These are phyloP conservation scores for Ampelocalamus luodianensis DNA, from an alignment of 176 grass and related monocot species.

Conservation along the genomic window DNA sequence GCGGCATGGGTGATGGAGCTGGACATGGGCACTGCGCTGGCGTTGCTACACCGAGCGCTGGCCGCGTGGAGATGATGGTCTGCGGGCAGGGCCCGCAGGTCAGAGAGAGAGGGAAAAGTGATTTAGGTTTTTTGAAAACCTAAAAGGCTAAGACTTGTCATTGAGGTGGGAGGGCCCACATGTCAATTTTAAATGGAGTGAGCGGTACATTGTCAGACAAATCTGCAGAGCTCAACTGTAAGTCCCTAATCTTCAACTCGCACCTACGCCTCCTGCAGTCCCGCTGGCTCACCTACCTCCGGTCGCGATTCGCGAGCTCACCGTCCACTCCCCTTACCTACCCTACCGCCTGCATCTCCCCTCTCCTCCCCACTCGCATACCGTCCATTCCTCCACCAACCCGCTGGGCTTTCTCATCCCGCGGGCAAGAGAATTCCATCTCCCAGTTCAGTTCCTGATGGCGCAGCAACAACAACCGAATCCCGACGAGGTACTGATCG, in stretches of 20 bases:
- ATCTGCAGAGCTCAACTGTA: neutral
- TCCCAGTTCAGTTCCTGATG: conserved; percentile 36
- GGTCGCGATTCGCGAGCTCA: neutral
- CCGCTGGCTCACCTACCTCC: neutral
- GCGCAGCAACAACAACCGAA: conserved; percentile 52
- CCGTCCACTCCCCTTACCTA: conserved; percentile 22
- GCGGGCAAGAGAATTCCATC: neutral
- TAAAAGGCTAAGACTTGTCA: too few species aligned
- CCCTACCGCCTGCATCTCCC: neutral
- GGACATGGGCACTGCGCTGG: too few species aligned
- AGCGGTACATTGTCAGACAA: too few species aligned
- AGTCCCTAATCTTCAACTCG: neutral
- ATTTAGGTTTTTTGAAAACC: too few species aligned
- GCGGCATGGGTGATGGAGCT: too few species aligned
- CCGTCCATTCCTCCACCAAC: neutral
- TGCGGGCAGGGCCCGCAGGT: too few species aligned
- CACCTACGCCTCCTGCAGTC: neutral
- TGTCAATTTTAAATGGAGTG: too few species aligned
- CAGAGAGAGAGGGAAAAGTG: too few species aligned
- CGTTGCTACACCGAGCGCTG: too few species aligned
- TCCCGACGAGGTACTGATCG: conserved; percentile 53
- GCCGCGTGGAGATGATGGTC: too few species aligned
- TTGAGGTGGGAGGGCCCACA: too few species aligned
- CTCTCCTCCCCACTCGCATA: too few species aligned
- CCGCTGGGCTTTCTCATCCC: neutral